Evolutionary conservation across 1,284 basidiomycete species (phyloP).

Genomic region (Xanthoconium separans): DNA sequence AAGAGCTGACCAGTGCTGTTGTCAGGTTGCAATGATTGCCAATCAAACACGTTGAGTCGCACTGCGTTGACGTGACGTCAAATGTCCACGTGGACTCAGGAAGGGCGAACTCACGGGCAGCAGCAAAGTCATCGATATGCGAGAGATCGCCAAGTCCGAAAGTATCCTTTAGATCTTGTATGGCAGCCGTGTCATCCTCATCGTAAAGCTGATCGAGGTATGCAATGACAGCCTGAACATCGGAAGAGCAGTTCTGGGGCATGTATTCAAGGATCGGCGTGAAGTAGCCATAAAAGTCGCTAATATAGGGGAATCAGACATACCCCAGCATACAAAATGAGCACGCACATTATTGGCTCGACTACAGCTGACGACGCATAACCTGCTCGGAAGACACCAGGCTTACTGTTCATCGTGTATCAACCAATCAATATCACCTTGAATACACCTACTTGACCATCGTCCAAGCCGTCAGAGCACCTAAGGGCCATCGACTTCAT

Average conservation of each 20-base stretch:
- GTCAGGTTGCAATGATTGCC: constrained; percentile 44
- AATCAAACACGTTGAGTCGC: constrained; percentile 51
- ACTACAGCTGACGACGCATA: constrained; percentile 74
- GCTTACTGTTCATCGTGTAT: constrained; percentile 45
- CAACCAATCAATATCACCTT: background rate
- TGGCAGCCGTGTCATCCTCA: constrained; percentile 42
- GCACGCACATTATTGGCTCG: constrained; percentile 54
- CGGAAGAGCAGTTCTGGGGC: constrained; percentile 72
- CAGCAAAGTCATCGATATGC: constrained; percentile 67
- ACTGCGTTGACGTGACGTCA: constrained; percentile 33
- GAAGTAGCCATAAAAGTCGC: constrained; percentile 71
- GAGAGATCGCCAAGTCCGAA: constrained; percentile 58
- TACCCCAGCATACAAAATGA: background rate
- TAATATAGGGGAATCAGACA: constrained; percentile 22
- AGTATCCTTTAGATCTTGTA: constrained; percentile 50
- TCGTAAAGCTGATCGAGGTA: constrained; percentile 60
- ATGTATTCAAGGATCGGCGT: constrained; percentile 67
- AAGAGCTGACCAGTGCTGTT: constrained; percentile 43
- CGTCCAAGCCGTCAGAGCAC: constrained; percentile 66
- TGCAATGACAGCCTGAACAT: constrained; percentile 63
- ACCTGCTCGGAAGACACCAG: constrained; percentile 63
- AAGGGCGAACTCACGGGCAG: constrained; percentile 39
- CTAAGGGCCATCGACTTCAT: constrained; percentile 7
- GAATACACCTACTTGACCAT: constrained; percentile 58
- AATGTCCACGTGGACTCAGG: background rate